Evolutionary conservation across 441 rosid genomes (phyloP).

Genomic region (Populus hybrid): DNA sequence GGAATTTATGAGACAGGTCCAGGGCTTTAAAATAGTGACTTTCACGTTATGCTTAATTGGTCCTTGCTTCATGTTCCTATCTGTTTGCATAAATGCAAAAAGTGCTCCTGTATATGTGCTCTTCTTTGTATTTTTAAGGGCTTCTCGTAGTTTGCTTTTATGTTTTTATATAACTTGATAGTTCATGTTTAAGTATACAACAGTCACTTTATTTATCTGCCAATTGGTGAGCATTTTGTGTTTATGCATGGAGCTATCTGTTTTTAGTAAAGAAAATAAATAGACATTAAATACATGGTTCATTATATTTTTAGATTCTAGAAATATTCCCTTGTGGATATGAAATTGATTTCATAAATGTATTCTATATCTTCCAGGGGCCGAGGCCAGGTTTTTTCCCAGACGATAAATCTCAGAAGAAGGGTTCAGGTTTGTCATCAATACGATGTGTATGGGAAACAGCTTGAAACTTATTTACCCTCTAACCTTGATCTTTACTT

Average conservation of each 20-base stretch:
- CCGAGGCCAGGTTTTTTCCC: conserved; percentile 85
- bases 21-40: not conserved
- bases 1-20: not conserved
- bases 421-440: conserved; percentile 44
- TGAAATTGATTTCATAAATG: conserved; percentile 10
- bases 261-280: too few relatives aligned
- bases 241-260: not conserved
- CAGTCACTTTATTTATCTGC: not conserved
- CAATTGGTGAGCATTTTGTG: not conserved
- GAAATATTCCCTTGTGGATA: not conserved
- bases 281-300: not conserved
- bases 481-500: conserved; percentile 7
- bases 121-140: not conserved
- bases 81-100: not conserved
- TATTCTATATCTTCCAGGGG: conserved; percentile 46
- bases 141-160: not conserved
- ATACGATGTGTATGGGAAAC: not conserved
- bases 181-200: not conserved
- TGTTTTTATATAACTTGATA: not conserved
- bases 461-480: not conserved
- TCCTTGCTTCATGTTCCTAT: not conserved
- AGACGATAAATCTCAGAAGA: conserved; percentile 69
- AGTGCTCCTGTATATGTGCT: not conserved
- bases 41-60: not conserved
- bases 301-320: not conserved